phyloP scores from a whole-genome alignment of 768 basidiomycete species.

The Naematelia aurantialba region DNA sequence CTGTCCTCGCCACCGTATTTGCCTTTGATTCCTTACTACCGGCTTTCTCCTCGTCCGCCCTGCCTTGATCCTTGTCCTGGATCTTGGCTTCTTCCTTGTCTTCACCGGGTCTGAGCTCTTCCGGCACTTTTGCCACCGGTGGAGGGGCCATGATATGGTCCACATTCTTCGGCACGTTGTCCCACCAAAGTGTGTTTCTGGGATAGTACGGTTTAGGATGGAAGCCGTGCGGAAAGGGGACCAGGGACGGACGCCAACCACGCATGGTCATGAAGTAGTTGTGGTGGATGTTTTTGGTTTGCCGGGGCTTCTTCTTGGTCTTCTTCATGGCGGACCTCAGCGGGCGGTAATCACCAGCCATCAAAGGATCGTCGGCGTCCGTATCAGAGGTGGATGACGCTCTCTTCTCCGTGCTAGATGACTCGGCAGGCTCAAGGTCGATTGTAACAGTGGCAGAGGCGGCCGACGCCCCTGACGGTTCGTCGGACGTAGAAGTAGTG shows the following conservation, averaged over 20 bases:
- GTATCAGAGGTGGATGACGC: not conserved
- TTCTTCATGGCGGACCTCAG: conserved; percentile 41
- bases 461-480: not conserved
- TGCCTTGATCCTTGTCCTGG: not conserved
- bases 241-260: conserved; percentile 33
- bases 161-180: conserved; percentile 37
- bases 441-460: conserved; percentile 2
- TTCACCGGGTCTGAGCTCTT: not conserved
- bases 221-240: conserved; percentile 43
- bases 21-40: not conserved
- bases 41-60: conserved; percentile 2
- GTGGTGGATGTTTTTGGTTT: conserved; percentile 38
- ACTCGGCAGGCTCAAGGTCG: too few species aligned
- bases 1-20: not conserved
- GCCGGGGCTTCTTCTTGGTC: conserved; percentile 35
- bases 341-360: conserved; percentile 38
- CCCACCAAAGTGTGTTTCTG: conserved; percentile 38
- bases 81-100: conserved; percentile 8
- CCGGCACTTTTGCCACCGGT: not conserved
- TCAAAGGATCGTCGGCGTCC: conserved; percentile 26
- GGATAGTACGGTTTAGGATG: conserved; percentile 38
- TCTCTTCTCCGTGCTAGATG: not conserved
- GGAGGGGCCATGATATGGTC: conserved; percentile 35
- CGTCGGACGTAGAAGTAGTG: too few species aligned
- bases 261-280: conserved; percentile 45